Base-by-base conservation (phyloP, 2,329 filamentous ascomycete genomes). In the Rutstroemia sp. region DNA sequence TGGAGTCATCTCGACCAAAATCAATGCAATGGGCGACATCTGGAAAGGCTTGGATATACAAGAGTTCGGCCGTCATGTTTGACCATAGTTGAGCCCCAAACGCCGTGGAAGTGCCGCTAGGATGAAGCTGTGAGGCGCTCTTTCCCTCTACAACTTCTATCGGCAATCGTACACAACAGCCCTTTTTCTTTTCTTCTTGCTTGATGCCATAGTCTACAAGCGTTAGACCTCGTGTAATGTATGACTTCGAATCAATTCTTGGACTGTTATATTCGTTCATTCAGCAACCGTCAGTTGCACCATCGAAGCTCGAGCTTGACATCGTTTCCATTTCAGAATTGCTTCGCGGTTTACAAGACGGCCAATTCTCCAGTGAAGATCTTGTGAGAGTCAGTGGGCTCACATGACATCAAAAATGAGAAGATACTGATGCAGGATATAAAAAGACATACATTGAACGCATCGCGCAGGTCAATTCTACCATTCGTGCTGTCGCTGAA, bases 401-500 rank as follows among this genome's bases (percentile, higher is more conserved):
- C 19, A 23, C 16, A 18, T 9, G 23, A 30, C 18, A 27, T 50
- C 42, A 34, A 49, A 47, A 10, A 21, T 46, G 18, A 10, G 21
- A 8, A 10, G 18, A 21, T 5, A 10, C 42, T 46, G 12, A 46
- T 46, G 12, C 21, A 14, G 10, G n/a, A 14, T 25, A 7, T 21
- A 23, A 27, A n/a, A 51, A 56, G 54, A 52, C 27, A 14, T 56
- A 56, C 16, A 52, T 56, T 6, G 34, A 45, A 18, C 47, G 54
- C n/a, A 56, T 56, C 18, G 48, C 51, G 27, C 38, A 56, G 38
- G 48, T 52, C 38, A 56, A 56, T 30, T 21, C 30, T 19, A 51
- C 14, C 5, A 16, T 52, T 7, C 19, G 38, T 34, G 39, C 58
- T 4, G 58, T 65, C 3, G 57, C 34, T 39, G 63, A 62, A 34